Base-by-base conservation (phyloP, 2,329 filamentous ascomycete species). In the Colletotrichum scovillei region DNA sequence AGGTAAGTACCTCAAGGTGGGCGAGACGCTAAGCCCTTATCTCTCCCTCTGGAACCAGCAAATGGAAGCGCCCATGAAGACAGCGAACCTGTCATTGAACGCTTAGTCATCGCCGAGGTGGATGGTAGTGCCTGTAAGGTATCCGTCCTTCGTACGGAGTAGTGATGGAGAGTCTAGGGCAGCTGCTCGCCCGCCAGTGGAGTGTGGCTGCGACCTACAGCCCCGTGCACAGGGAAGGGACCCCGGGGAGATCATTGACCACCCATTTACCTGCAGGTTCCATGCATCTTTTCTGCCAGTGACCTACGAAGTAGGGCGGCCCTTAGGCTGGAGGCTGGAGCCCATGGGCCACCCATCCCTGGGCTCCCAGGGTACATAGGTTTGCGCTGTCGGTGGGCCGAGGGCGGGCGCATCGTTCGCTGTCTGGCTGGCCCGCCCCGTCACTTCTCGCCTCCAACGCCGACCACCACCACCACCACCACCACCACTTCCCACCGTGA, bases 1-100 rank as follows among this genome's bases (percentile, higher is more conserved):
- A 26, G 26, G 26, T 26, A 32, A 24, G 24, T 24, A 24, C 24
- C 24, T 24, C 24, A 24, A 30, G 30, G 26, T 26, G 5, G 38
- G 42, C 42, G 42, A 49, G 42, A 49, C 60, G 67, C 70, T 65
- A 73, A 56, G 35, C 67, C 63, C 32, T 32, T 64, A 56, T 67
- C 46, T 56, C 24, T 16, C 52, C n/a, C 32, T 64, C 6, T 30
- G 4, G 30, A 49, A 26, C 55, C 8, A 14, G 16, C 66, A 12
- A 12, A 35, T 35, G 32, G 24, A 62, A 46, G 57, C 32, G 69
- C 68, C 63, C 53, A 32, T 22, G 53, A 38, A 30, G 14, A 55
- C 11, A 24, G 62, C 19, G 24, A 53, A 66, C 42, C 42, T 49
- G 19, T 19, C 42, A n/a, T 5, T n/a, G 42, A 3, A n/a, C n/a